Evolutionary conservation across 257 asterid genomes (phyloP).

Genomic region (Ajuga chamaepitys): DNA sequence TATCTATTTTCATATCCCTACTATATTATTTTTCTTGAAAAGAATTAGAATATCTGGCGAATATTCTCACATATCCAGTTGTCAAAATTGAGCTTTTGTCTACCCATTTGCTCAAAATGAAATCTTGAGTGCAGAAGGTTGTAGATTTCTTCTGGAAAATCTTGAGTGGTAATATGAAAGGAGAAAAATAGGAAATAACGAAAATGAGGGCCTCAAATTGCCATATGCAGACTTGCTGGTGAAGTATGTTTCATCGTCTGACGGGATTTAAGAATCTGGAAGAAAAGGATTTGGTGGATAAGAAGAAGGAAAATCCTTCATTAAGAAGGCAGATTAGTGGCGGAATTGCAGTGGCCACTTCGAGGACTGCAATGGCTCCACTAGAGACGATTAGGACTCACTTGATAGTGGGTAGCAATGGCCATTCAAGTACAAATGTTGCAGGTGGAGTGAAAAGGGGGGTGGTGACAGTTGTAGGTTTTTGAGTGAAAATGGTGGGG

Average conservation of each 20-base stretch:
- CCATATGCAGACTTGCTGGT: too few species aligned
- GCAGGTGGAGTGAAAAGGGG: too few species aligned
- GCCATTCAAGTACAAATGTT: conserved; percentile 76
- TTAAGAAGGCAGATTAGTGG: conserved; percentile 85
- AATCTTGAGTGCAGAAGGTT: conserved; percentile 16
- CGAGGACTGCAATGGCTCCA: conserved; percentile 96
- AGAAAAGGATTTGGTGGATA: too few species aligned
- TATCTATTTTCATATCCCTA: conserved; percentile 3
- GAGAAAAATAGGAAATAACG: too few species aligned
- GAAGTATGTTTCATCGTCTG: too few species aligned
- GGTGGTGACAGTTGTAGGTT: too few species aligned
- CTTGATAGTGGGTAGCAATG: conserved; percentile 86
- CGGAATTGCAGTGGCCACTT: conserved; percentile 84
- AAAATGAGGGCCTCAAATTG: too few species aligned
- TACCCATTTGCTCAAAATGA: conserved; percentile 29
- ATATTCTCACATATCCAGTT: conserved; percentile 11
- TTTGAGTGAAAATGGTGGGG: too few species aligned
- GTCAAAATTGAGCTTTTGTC: conserved; percentile 33
- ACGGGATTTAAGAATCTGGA: too few species aligned
- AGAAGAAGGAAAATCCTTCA: conserved; percentile 62
- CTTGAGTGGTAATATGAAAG: too few species aligned
- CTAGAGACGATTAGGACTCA: too few species aligned
- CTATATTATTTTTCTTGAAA: not conserved
- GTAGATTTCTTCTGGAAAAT: too few species aligned
- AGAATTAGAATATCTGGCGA: conserved; percentile 4